A percentile compares a stretch with the other conserved stretches of the same genome.
These are phyloP conservation scores for Lonicera japonica DNA, from an alignment of 129 eudicot species.

Conservation along the genomic window DNA sequence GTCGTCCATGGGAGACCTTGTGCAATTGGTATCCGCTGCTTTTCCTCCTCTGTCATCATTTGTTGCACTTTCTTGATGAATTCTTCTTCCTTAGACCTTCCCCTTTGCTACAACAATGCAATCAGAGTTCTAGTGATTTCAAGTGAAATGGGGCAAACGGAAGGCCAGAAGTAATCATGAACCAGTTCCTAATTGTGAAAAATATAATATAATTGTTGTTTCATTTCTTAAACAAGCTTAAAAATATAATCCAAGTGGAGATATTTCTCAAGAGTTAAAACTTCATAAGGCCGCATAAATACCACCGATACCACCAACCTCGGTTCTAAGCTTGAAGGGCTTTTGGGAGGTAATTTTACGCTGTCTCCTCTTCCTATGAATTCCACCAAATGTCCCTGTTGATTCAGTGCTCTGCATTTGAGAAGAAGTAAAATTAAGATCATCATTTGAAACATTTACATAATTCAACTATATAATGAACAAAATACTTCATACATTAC, in stretches of 20 bases:
- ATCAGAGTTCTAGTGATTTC: background rate
- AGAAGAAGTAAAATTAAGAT: background rate
- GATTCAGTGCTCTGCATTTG: conserved; percentile 62
- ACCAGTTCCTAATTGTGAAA: background rate
- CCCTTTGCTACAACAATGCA: conserved; percentile 62
- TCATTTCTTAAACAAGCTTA: background rate
- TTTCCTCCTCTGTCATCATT: conserved; percentile 73
- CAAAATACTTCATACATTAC: conserved; percentile 51
- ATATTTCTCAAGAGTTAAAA: too few species aligned
- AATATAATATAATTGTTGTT: too few species aligned
- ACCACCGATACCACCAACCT: conserved; percentile 28
- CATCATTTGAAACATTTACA: background rate
- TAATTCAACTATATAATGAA: background rate
- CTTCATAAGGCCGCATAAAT: too few species aligned
- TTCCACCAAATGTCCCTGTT: conserved; percentile 48
- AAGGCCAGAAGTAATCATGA: conserved; percentile 2
- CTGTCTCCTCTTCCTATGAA: conserved; percentile 53
- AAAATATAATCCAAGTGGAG: background rate
- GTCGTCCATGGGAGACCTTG: conserved; percentile 98
- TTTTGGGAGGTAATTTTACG: conserved; percentile 53
- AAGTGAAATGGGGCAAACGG: conserved; percentile 13
- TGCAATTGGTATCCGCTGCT: conserved; percentile 75
- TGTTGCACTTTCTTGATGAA: conserved; percentile 68
- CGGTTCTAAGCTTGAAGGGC: conserved; percentile 88
- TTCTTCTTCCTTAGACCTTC: conserved; percentile 84